phyloP scores from a whole-genome alignment of 768 basidiomycete genomes.

The Gautieria morchelliformis region DNA sequence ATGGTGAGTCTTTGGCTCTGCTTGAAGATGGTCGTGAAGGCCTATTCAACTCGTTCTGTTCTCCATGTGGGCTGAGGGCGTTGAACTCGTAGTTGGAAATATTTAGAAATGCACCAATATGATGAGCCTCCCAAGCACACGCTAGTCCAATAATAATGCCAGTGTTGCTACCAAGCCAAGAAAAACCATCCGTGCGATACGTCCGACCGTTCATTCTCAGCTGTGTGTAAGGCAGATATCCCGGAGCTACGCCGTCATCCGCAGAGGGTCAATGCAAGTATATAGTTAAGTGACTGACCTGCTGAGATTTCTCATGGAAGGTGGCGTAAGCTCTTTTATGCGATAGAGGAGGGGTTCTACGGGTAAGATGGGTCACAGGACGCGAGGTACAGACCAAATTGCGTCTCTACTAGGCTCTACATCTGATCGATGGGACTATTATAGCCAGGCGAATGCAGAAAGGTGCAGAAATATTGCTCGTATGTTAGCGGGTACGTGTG shows the following conservation, averaged over 20 bases:
- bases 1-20: constrained; percentile 1
- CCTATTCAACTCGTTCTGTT: constrained; percentile 23
- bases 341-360: constrained; percentile 3
- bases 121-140: not conserved
- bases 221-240: constrained; percentile 34
- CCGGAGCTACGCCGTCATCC: constrained; percentile 31
- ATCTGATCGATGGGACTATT: no score
- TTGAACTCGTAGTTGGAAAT: constrained; percentile 23
- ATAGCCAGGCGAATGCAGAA: no score
- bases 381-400: constrained; percentile 23
- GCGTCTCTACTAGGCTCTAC: constrained; percentile 11
- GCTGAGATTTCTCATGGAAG: constrained; percentile 12
- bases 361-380: constrained; percentile 3
- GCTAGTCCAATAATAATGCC: constrained; percentile 17
- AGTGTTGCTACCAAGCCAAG: constrained; percentile 13
- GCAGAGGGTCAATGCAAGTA: constrained; percentile 11
- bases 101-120: not conserved
- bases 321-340: not conserved
- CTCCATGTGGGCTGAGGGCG: constrained; percentile 18
- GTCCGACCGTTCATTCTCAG: constrained; percentile 15
- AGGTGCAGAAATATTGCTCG: no score
- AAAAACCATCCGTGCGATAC: constrained; percentile 1
- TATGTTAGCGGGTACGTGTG: no score
- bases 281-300: constrained; percentile 11
- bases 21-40: constrained; percentile 20